Evolutionary conservation across 2,329 filamentous ascomycete species (phyloP).

Genomic region (Anthostomella pinea): DNA sequence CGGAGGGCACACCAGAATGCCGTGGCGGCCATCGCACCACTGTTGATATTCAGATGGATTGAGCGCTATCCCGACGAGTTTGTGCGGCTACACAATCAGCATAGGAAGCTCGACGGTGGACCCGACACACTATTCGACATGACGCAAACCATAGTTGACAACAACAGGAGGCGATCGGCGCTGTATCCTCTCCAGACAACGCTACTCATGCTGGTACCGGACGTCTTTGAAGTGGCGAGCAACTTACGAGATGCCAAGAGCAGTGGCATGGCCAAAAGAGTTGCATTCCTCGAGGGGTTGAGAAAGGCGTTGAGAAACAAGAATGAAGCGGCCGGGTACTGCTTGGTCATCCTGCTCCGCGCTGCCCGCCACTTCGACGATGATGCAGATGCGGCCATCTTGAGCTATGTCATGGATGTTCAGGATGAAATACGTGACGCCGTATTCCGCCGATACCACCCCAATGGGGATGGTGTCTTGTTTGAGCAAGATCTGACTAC

Average conservation of each 20-base stretch:
- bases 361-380: conserved; percentile 62
- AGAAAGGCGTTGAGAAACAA: conserved; percentile 61
- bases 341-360: conserved; percentile 59
- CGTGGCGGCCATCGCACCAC: conserved; percentile 59
- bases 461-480: conserved; percentile 44
- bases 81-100: conserved; percentile 58
- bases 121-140: conserved; percentile 69
- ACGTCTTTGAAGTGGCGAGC: conserved; percentile 68
- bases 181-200: conserved; percentile 62
- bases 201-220: conserved; percentile 61
- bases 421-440: conserved; percentile 67
- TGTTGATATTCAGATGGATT: conserved; percentile 64
- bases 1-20: conserved; percentile 62
- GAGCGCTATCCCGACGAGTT: conserved; percentile 65
- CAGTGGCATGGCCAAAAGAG: conserved; percentile 62
- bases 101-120: conserved; percentile 61
- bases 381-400: conserved; percentile 60
- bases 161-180: conserved; percentile 50
- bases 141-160: conserved; percentile 60
- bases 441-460: conserved; percentile 55
- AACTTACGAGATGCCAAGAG: conserved; percentile 64
- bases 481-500: conserved; percentile 66
- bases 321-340: conserved; percentile 66
- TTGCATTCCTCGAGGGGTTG: conserved; percentile 61
- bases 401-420: conserved; percentile 67